A percentile compares a stretch with the other conserved stretches of the same genome.
Conservation (phyloP, 176 grass and related monocot species). For the Carex kokanica region DNA sequence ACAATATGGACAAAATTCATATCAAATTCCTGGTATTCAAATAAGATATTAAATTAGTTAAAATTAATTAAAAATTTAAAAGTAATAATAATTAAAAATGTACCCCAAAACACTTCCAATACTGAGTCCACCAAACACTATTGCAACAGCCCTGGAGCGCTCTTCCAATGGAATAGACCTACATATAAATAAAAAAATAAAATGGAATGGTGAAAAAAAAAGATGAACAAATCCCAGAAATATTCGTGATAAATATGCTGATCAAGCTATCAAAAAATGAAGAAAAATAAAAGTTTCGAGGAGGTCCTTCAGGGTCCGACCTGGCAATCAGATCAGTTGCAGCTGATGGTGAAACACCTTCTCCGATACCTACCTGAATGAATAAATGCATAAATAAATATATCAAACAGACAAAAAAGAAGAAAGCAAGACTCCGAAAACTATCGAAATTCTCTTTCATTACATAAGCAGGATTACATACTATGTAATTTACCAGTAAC, state of each 20-base stretch:
- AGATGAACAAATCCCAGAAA: neutral
- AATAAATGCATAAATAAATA: slow-evolving; percentile 33
- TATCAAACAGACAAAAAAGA: slow-evolving; percentile 13
- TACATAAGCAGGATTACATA: neutral
- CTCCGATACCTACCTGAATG: slow-evolving; percentile 87
- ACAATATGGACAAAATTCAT: slow-evolving; percentile 19
- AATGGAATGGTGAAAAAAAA: neutral
- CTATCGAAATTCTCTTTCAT: neutral
- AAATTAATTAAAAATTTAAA: neutral
- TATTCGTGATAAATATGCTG: neutral
- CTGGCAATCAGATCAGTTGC: slow-evolving; percentile 96
- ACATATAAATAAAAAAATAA: slow-evolving; percentile 31
- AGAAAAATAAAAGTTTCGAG: slow-evolving; percentile 5
- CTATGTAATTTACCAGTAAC: neutral
- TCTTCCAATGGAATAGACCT: slow-evolving; percentile 85
- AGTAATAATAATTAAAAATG: slow-evolving; percentile 32
- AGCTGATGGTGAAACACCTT: slow-evolving; percentile 99
- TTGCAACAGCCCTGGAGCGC: slow-evolving; percentile 88
- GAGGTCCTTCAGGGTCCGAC: slow-evolving; percentile 22
- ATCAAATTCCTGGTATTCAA: neutral
- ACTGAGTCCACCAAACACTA: slow-evolving; percentile 97
- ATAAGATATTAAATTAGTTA: slow-evolving; percentile 1
- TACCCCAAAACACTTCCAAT: slow-evolving; percentile 94
- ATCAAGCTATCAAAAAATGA: slow-evolving; percentile 9
- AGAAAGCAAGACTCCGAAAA: neutral